phyloP scores from a whole-genome alignment of 805 yeast species.

The Pichia insulana region DNA sequence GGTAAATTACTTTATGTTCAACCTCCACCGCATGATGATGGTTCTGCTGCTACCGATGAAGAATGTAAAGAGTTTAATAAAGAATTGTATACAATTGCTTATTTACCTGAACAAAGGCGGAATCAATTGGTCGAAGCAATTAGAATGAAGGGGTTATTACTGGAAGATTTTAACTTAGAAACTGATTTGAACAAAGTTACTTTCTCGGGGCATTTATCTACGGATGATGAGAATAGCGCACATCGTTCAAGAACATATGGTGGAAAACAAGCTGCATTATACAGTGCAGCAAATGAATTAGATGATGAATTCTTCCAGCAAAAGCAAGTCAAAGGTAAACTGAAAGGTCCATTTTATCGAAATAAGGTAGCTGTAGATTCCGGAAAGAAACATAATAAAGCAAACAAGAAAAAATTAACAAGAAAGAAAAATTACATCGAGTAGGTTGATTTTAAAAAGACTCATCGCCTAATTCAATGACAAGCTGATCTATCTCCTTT shows the following conservation, averaged over 20 bases:
- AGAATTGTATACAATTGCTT: slow-evolving; percentile 58
- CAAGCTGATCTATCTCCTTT: slow-evolving; percentile 37
- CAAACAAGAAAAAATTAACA: slow-evolving; percentile 18
- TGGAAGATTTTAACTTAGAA: slow-evolving; percentile 53
- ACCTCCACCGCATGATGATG: slow-evolving; percentile 79
- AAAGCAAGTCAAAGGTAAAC: slow-evolving; percentile 53
- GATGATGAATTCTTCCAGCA: slow-evolving; percentile 80
- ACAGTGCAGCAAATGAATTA: slow-evolving; percentile 71
- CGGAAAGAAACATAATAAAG: slow-evolving; percentile 68
- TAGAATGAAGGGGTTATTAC: slow-evolving; percentile 40
- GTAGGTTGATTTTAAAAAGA: slow-evolving; percentile 12
- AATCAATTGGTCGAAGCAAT: slow-evolving; percentile 64
- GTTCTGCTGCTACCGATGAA: slow-evolving; percentile 41
- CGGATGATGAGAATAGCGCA: slow-evolving; percentile 36
- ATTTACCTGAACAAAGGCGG: slow-evolving; percentile 64
- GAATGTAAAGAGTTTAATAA: slow-evolving; percentile 60
- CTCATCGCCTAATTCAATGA: slow-evolving; percentile 48
- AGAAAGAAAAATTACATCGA: neutral
- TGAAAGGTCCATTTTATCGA: slow-evolving; percentile 69
- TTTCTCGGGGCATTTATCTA: slow-evolving; percentile 69
- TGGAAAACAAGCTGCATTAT: slow-evolving; percentile 74
- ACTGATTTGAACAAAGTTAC: slow-evolving; percentile 64
- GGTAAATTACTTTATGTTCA: slow-evolving; percentile 79
- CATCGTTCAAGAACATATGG: slow-evolving; percentile 47
- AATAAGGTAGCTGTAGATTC: slow-evolving; percentile 44